Base-by-base conservation (phyloP, 306 rosid genomes). In the Amphicarpaea edgeworthii region DNA sequence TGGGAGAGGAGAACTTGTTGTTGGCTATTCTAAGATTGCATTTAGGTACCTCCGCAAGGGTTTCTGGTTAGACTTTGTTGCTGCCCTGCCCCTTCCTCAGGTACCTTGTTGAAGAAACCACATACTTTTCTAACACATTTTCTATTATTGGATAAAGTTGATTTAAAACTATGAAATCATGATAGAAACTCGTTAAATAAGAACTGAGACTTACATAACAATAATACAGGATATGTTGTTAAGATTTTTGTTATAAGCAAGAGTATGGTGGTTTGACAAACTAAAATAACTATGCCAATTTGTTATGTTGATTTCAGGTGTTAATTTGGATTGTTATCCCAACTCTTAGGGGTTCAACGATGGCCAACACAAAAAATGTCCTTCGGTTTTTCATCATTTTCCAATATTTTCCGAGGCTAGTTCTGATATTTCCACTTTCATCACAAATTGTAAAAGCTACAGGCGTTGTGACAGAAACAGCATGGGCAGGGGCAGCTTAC, bases 401-500 rank as follows among this genome's bases (percentile, higher is more conserved):
- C 78, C 99, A 95, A 76, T 95, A 95, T 70, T 41, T 95, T 16
- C 97, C 97, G 0, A 86, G 98, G 74, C 89, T 95, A 15, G 78
- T 78, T 86, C 87, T 95, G 73, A 90, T 92, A 68, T 90, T 85
- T 72, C 99, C 99, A 12, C 90, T 95, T 66, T 92, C 99, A 16
- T 82, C 97, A 38, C 96, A 90, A 86, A 92, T 95, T 58, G 87
- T 92, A 1, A 89, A 89, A 78, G 92, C 97, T 55, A 87, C 93
- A 4, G 99, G 99, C 12, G 88, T 90, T 77, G 93, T 95, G 77
- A 90, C 96, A 51, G 86, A 95, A 75, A 89, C 97, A 80, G 97
- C 98, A 23, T 95, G 99, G 99, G 97, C 96, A 16, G 99, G 97
- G 12, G 99, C 99, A 68, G 97, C 97, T 57, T 95, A 95, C 77